Evolutionary conservation across 768 basidiomycete species (phyloP).

Genomic region (Boletus bicolor): DNA sequence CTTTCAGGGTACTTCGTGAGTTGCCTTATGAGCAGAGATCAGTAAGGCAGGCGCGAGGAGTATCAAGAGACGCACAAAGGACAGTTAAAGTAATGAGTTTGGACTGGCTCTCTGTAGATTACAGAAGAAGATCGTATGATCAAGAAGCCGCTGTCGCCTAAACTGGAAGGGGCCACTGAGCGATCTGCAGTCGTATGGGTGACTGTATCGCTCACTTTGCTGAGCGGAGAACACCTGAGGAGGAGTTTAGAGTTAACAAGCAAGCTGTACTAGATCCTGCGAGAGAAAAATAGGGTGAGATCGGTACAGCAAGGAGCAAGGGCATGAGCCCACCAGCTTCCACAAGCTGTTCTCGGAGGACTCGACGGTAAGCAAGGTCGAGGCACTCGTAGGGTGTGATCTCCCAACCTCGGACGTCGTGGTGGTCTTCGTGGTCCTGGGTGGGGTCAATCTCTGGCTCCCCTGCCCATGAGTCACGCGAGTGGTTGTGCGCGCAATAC

Average conservation of each 20-base stretch:
- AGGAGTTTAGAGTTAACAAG: conserved; percentile 68
- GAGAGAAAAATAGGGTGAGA: background rate
- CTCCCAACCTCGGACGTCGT: conserved; percentile 66
- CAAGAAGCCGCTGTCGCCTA: conserved; percentile 78
- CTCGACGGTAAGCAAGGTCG: conserved; percentile 66
- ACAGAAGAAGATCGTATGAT: conserved; percentile 68
- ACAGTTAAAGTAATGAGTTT: conserved; percentile 36
- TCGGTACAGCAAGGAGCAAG: conserved; percentile 15
- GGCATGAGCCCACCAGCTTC: conserved; percentile 39
- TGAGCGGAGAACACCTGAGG: conserved; percentile 69
- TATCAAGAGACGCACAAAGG: conserved; percentile 25
- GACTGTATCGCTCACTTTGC: conserved; percentile 56
- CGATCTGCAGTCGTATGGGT: background rate
- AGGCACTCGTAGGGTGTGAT: conserved; percentile 69
- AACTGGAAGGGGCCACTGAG: conserved; percentile 36
- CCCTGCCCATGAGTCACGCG: conserved; percentile 72
- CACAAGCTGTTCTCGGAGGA: conserved; percentile 65
- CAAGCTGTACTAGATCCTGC: conserved; percentile 85
- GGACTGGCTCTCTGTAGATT: conserved; percentile 41
- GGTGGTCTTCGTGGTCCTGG: conserved; percentile 64
- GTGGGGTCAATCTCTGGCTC: conserved; percentile 81
- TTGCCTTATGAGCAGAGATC: conserved; percentile 22
- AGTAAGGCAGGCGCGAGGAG: background rate
- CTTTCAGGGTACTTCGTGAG: conserved; percentile 35
- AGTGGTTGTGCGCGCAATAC: conserved; percentile 78